These are phyloP conservation scores for Aspergillus viridinutans DNA, from an alignment of 2,329 filamentous ascomycete species.

Conservation along the genomic window DNA sequence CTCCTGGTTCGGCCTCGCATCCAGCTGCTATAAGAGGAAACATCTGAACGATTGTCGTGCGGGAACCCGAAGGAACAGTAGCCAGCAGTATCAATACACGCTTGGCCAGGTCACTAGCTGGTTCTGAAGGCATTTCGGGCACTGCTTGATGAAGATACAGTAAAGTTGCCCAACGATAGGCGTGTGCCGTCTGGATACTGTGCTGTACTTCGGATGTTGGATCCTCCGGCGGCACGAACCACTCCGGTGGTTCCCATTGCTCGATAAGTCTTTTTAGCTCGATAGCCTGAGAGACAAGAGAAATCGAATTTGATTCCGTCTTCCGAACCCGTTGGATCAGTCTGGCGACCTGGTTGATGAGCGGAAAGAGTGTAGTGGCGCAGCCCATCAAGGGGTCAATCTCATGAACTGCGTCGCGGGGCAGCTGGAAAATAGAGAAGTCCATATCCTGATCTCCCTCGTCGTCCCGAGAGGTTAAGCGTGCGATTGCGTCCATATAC, in stretches of 20 bases:
- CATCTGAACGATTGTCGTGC: slow-evolving; percentile 64
- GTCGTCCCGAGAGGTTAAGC: slow-evolving; percentile 59
- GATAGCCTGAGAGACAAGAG: slow-evolving; percentile 59
- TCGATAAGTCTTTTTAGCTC: slow-evolving; percentile 59
- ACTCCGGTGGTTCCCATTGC: slow-evolving; percentile 56
- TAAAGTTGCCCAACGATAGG: slow-evolving; percentile 63
- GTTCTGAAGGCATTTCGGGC: slow-evolving; percentile 60
- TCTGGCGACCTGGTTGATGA: slow-evolving; percentile 63
- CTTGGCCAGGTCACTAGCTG: slow-evolving; percentile 56
- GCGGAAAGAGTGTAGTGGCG: slow-evolving; percentile 62
- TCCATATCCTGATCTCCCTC: slow-evolving; percentile 50
- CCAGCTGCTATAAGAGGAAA: slow-evolving; percentile 66
- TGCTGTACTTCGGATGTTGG: slow-evolving; percentile 59
- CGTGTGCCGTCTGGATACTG: slow-evolving; percentile 62
- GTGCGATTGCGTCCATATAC: slow-evolving; percentile 69
- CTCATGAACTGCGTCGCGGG: slow-evolving; percentile 47
- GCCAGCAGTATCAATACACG: slow-evolving; percentile 59
- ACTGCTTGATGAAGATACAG: slow-evolving; percentile 66
- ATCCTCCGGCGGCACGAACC: slow-evolving; percentile 61
- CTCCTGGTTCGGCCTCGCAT: slow-evolving; percentile 56
- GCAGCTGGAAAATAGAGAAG: slow-evolving; percentile 36
- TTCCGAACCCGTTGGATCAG: slow-evolving; percentile 61
- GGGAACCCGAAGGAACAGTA: slow-evolving; percentile 58
- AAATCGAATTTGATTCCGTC: slow-evolving; percentile 52
- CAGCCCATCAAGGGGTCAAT: slow-evolving; percentile 71